Conservation (phyloP, 768 basidiomycete genomes). For the Pulveroboletus frians region DNA sequence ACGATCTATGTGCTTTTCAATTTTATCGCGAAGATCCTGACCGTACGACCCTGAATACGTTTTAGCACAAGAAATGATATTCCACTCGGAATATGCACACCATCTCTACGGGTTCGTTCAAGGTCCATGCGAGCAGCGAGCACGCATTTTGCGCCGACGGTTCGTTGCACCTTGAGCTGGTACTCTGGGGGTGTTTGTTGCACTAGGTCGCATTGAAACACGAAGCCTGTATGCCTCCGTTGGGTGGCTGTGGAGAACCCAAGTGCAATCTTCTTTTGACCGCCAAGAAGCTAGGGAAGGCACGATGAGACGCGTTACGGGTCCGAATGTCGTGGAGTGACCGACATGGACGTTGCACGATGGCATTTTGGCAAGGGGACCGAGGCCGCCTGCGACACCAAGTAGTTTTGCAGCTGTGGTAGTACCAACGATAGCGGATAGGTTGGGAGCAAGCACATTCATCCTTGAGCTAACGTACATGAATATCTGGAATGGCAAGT, state of each 20-base stretch:
- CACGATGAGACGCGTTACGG: slow-evolving; percentile 1
- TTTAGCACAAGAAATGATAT: neutral
- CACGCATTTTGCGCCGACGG: slow-evolving; percentile 87
- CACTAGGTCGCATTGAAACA: slow-evolving; percentile 90
- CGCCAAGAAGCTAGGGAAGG: slow-evolving; percentile 75
- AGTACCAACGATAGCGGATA: slow-evolving; percentile 97
- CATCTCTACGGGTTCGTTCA: slow-evolving; percentile 77
- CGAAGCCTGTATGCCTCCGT: slow-evolving; percentile 91
- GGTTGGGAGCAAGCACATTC: slow-evolving; percentile 96
- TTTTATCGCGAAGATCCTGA: slow-evolving; percentile 69
- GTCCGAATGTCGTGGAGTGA: slow-evolving; percentile 4
- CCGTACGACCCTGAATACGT: slow-evolving; percentile 65
- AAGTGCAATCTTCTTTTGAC: slow-evolving; percentile 86
- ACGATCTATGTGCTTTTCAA: slow-evolving; percentile 90
- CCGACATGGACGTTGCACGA: slow-evolving; percentile 91
- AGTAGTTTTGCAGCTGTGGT: slow-evolving; percentile 97
- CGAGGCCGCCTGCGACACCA: slow-evolving; percentile 92
- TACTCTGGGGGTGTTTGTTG: slow-evolving; percentile 84
- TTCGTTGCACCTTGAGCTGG: slow-evolving; percentile 87
- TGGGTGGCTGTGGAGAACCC: slow-evolving; percentile 88
- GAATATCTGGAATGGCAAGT: slow-evolving; percentile 65
- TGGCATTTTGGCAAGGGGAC: slow-evolving; percentile 89
- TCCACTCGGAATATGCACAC: slow-evolving; percentile 35
- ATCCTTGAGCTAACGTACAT: slow-evolving; percentile 99
- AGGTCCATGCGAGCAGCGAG: slow-evolving; percentile 92